Evolutionary conservation across 192 early-diverging fungal genomes (phyloP), one percentile per base, ranked within the genome.

Genomic region (Linnemannia elongata): DNA sequence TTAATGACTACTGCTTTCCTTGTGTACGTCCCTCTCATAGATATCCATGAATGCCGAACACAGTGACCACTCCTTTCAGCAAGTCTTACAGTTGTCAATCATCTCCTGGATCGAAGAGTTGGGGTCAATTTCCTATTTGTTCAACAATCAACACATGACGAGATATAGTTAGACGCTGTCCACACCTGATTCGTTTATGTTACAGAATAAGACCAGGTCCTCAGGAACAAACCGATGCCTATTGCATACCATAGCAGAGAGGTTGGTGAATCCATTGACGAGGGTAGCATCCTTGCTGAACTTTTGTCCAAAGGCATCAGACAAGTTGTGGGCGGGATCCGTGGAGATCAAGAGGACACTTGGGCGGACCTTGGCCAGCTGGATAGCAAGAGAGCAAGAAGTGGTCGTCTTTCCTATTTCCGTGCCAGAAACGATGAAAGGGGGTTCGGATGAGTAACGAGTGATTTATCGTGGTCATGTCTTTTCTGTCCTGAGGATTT

Each of bases 261-360:
- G 90, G 92, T 99, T 99, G 71, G 91, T 91, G 88, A 98, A 98
- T 24, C 99, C 99, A 66, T 96, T 96, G 41, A 99, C 96, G 54
- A 97, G 91, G 35, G 96, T 97, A 6, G 99, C 98, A 78, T 96
- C 95, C 88, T 99, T 99, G 82, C 95, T 93, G 83, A 99, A 99
- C 93, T 99, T 99, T 94, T 99, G 99, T 78, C 97, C 96, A 93
- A 99, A 99, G 38, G 98, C 98, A 90, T 99, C 98, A 10, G 97
- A 98, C 81, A 99, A 90, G 89, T 99, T 99, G 93, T 99, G 99
- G 44, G 99, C 99, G 30, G 99, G 99, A 87, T 99, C 99, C 22
- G 99, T 99, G 22, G 98, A 99, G 77, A 99, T 99, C 80, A 99
- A 88, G 75, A 99, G 90, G 22, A 99, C 99, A 55, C 95, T 96